Conservation (phyloP, 2,329 filamentous ascomycete species). For the Fusarium vanettenii region DNA sequence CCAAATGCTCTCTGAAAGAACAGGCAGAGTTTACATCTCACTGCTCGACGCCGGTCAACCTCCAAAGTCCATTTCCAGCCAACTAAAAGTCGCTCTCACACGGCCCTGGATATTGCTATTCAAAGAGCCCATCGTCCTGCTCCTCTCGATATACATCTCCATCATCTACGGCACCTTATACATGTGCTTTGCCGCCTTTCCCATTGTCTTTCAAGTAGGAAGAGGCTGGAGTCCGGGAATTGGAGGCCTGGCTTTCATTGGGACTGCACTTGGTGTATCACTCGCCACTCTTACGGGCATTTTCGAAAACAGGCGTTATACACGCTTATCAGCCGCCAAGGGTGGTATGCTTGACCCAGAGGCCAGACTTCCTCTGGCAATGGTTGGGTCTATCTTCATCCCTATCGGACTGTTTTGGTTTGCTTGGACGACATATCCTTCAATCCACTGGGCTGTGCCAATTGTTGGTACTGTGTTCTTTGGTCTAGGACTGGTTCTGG, state of each 20-base stretch:
- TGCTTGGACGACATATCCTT: constrained; percentile 9
- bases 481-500: constrained; percentile 13
- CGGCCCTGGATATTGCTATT: constrained; percentile 78
- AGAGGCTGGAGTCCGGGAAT: constrained; percentile 20
- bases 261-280: constrained; percentile 5
- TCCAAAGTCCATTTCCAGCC: constrained; percentile 52
- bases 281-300: neutral
- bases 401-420: constrained; percentile 22
- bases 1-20: constrained; percentile 36
- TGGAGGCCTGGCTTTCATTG: constrained; percentile 8
- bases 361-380: constrained; percentile 1
- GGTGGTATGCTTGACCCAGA: neutral
- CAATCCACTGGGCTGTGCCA: constrained; percentile 8
- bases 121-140: constrained; percentile 74
- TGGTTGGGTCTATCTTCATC: constrained; percentile 10
- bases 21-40: constrained; percentile 41
- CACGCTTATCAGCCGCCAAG: neutral
- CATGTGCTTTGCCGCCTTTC: constrained; percentile 29
- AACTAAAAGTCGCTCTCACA: constrained; percentile 54
- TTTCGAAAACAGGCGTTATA: constrained; percentile 12
- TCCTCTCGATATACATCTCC: constrained; percentile 73
- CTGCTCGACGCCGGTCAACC: constrained; percentile 58
- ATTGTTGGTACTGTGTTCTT: constrained; percentile 12
- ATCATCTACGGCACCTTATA: constrained; percentile 52
- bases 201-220: constrained; percentile 19